Evolutionary conservation across 83 land plant species (phyloP).

Genomic region (Diphasiastrum complanatum): DNA sequence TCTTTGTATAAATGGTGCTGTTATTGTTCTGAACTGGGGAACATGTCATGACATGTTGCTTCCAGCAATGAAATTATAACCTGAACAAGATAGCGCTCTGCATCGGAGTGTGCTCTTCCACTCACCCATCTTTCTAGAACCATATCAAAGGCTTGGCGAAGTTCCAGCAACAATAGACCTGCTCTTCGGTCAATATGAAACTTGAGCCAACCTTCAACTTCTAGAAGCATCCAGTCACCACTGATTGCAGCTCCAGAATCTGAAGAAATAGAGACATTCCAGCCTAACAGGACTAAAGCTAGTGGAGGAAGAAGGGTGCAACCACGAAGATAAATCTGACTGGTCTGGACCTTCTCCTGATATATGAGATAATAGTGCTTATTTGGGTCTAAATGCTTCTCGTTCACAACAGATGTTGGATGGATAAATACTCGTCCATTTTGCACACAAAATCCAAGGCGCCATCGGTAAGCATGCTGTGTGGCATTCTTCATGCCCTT

Average conservation of each 20-base stretch:
- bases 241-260: conserved; percentile 8
- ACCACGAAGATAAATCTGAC: conserved; percentile 26
- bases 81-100: conserved; percentile 19
- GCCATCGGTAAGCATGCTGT: conserved; percentile 23
- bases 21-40: not conserved
- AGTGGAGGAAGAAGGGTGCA: conserved; percentile 29
- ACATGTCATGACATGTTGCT: conserved; percentile 27
- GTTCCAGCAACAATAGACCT: conserved; percentile 20
- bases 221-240: conserved; percentile 30
- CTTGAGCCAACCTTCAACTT: conserved; percentile 27
- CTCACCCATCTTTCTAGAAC: conserved; percentile 23
- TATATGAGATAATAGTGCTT: conserved; percentile 19
- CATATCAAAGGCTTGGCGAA: conserved; percentile 23
- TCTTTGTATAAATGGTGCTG: no score
- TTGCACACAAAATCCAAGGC: conserved; percentile 19
- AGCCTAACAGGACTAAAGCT: conserved; percentile 25
- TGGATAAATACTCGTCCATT: conserved; percentile 28
- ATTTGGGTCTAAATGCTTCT: conserved; percentile 19
- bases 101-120: conserved; percentile 17
- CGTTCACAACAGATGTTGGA: conserved; percentile 28
- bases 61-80: conserved; percentile 18
- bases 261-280: conserved; percentile 16
- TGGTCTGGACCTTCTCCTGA: conserved; percentile 31
- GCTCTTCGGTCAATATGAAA: conserved; percentile 25
- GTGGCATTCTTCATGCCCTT: conserved; percentile 26